A percentile compares a stretch with the other conserved stretches of the same genome.
These are phyloP conservation scores for Westerdykella ornata DNA, from an alignment of 2,329 filamentous ascomycete species.

Conservation along the genomic window DNA sequence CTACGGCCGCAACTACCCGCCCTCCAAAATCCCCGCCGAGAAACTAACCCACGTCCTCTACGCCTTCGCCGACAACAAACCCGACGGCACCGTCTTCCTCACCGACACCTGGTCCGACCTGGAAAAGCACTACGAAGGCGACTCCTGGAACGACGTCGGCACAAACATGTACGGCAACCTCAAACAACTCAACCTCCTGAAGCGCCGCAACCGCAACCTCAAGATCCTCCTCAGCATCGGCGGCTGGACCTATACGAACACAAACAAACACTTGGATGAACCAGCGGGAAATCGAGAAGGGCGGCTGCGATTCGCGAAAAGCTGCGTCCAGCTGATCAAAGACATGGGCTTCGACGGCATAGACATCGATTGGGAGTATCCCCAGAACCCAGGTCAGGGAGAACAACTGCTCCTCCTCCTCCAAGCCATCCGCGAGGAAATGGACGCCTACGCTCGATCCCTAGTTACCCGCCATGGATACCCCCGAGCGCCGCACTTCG, in stretches of 20 bases:
- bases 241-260: conserved; percentile 35
- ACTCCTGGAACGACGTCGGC: conserved; percentile 37
- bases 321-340: conserved; percentile 26
- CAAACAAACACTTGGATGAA: conserved; percentile 24
- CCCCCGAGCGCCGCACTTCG: conserved; percentile 34
- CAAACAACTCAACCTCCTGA: conserved; percentile 34
- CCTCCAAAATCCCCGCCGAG: conserved; percentile 29
- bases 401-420: conserved; percentile 37
- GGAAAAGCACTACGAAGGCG: conserved; percentile 34
- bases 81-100: conserved; percentile 36
- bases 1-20: conserved; percentile 34
- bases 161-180: conserved; percentile 35
- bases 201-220: conserved; percentile 34
- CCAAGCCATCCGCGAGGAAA: conserved; percentile 31
- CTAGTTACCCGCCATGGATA: conserved; percentile 16
- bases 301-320: conserved; percentile 30
- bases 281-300: conserved; percentile 27
- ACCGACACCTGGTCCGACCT: conserved; percentile 34
- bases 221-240: conserved; percentile 36
- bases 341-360: conserved; percentile 34
- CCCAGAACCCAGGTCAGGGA: conserved; percentile 32
- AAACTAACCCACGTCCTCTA: conserved; percentile 36
- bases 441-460: conserved; percentile 38
- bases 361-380: conserved; percentile 11
- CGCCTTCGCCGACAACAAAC: conserved; percentile 34